Conservation (phyloP, 2,329 filamentous ascomycete genomes). For the Ophiostoma sp. region DNA sequence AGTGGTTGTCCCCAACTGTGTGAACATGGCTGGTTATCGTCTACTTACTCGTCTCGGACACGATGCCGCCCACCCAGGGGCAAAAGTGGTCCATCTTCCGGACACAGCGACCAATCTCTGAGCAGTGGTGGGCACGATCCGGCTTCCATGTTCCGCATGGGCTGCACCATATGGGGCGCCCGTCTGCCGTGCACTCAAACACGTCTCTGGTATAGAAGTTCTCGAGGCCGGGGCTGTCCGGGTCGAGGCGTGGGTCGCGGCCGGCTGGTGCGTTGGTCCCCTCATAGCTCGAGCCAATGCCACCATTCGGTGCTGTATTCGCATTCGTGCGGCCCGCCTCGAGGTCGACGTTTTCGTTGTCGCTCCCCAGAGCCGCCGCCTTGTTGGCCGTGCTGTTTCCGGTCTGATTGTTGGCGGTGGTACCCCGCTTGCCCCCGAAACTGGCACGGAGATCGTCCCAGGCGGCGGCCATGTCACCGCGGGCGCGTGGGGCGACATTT, state of each 20-base stretch:
- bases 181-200: conserved; percentile 80
- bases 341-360: conserved; percentile 30
- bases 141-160: conserved; percentile 84
- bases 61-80: conserved; percentile 92
- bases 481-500: conserved; percentile 8
- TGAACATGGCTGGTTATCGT: background rate
- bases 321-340: conserved; percentile 27
- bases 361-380: background rate
- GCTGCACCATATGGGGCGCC: conserved; percentile 83
- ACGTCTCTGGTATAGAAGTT: conserved; percentile 78
- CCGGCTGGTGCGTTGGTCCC: conserved; percentile 16
- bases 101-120: conserved; percentile 78
- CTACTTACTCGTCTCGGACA: conserved; percentile 71
- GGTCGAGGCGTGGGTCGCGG: conserved; percentile 46
- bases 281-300: conserved; percentile 19
- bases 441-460: background rate
- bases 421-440: conserved; percentile 1
- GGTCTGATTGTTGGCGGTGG: conserved; percentile 27
- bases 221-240: conserved; percentile 69
- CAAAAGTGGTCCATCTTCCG: conserved; percentile 95
- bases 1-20: background rate
- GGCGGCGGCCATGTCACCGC: background rate
- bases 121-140: conserved; percentile 84
- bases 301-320: background rate
- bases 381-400: conserved; percentile 23